Conservation (phyloP, 345 rosid genomes). For the Salix udensis region DNA sequence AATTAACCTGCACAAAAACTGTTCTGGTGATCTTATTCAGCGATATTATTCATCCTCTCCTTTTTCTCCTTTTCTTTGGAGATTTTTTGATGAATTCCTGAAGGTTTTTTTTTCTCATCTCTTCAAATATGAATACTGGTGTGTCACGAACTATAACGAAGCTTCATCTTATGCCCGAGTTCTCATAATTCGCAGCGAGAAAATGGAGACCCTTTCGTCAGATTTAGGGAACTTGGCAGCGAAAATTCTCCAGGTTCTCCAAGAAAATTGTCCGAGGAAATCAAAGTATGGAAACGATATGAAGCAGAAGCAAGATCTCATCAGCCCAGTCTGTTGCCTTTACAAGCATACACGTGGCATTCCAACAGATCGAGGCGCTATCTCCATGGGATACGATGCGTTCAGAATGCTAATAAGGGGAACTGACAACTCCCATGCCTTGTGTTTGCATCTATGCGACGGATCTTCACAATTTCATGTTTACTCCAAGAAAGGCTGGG, state of each 20-base stretch:
- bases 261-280: slow-evolving; percentile 15
- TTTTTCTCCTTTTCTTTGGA: not conserved
- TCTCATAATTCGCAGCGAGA: slow-evolving; percentile 39
- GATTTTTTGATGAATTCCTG: not conserved
- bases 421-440: slow-evolving; percentile 65
- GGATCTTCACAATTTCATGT: slow-evolving; percentile 63
- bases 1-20: not conserved
- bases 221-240: slow-evolving; percentile 54
- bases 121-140: not conserved
- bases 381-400: slow-evolving; percentile 52
- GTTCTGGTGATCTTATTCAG: not conserved
- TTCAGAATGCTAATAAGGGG: slow-evolving; percentile 75
- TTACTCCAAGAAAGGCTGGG: slow-evolving; percentile 89
- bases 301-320: slow-evolving; percentile 18
- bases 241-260: slow-evolving; percentile 27
- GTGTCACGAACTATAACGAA: not conserved
- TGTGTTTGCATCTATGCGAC: slow-evolving; percentile 52
- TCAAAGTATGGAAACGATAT: slow-evolving; percentile 1
- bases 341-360: slow-evolving; percentile 38
- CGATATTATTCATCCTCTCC: not conserved
- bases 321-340: slow-evolving; percentile 43
- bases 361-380: slow-evolving; percentile 20
- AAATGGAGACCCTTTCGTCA: slow-evolving; percentile 45
- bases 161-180: not conserved
- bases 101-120: not conserved